Percentiles rank a stretch among this genome's conserved stretches.
Evolutionary conservation across 306 rosid species (phyloP).

Genomic region (Vachellia collinsii): DNA sequence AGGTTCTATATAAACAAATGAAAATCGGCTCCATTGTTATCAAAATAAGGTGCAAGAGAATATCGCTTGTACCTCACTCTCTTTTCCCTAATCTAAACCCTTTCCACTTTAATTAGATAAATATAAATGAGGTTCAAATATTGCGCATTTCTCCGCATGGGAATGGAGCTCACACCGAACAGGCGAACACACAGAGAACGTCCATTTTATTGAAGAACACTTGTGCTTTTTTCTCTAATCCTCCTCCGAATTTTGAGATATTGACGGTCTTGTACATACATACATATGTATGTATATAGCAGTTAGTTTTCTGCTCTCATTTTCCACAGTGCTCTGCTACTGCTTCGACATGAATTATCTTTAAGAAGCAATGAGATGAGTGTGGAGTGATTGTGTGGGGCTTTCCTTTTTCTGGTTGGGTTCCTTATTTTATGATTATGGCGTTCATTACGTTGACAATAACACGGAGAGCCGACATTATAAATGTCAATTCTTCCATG

Average conservation of each 20-base stretch:
- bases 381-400: neutral
- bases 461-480: neutral
- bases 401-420: neutral
- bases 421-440: neutral
- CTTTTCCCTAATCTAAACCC: too few species aligned
- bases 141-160: too few species aligned
- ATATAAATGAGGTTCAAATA: too few species aligned
- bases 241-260: neutral
- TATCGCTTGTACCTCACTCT: too few species aligned
- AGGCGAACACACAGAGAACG: neutral
- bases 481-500: conserved; percentile 1
- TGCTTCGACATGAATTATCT: neutral
- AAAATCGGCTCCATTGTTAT: too few species aligned
- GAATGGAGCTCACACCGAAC: too few species aligned
- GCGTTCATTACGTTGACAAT: neutral
- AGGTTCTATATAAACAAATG: too few species aligned
- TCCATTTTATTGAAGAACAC: neutral
- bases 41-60: too few species aligned
- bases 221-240: neutral
- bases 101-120: too few species aligned
- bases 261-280: neutral
- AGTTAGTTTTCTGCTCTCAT: neutral
- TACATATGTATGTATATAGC: too few species aligned
- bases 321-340: neutral
- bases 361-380: neutral